Evolutionary conservation across 306 rosid genomes (phyloP).

Genomic region (Lablab purpureus): DNA sequence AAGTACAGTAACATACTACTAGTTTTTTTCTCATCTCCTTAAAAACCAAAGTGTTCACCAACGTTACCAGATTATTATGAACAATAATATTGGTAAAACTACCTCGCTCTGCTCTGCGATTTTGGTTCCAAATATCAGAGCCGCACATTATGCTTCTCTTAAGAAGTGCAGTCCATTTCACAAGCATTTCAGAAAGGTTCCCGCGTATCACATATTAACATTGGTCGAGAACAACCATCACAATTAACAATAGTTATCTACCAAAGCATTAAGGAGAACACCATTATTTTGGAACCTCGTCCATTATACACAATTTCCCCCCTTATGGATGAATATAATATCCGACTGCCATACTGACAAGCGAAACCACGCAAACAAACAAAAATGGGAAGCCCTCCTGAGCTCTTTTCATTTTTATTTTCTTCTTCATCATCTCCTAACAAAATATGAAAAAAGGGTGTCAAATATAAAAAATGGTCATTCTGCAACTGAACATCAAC

Average conservation of each 20-base stretch:
- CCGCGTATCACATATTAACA: constrained; percentile 34
- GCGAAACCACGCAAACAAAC: constrained; percentile 66
- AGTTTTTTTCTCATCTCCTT: background rate
- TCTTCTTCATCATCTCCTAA: constrained; percentile 66
- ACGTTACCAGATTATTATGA: background rate
- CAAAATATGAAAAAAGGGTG: constrained; percentile 32
- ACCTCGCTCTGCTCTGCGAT: background rate
- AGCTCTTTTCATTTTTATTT: constrained; percentile 45
- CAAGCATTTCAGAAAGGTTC: constrained; percentile 40
- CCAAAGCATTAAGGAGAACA: constrained; percentile 12
- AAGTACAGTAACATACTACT: background rate
- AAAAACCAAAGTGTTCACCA: background rate
- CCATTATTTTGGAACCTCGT: background rate
- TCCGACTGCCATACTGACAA: constrained; percentile 66
- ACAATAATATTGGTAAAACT: background rate
- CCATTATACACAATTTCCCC: background rate
- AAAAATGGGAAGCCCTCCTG: constrained; percentile 73
- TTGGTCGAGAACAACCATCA: constrained; percentile 19
- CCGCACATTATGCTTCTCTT: background rate
- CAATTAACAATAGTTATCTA: constrained; percentile 43
- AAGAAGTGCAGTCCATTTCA: constrained; percentile 32
- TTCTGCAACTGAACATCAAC: background rate
- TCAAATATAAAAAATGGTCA: constrained; percentile 5
- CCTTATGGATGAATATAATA: constrained; percentile 62
- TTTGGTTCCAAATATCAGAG: constrained; percentile 1